Base-by-base conservation (phyloP, 345 rosid species). In the Populus pruinosa region DNA sequence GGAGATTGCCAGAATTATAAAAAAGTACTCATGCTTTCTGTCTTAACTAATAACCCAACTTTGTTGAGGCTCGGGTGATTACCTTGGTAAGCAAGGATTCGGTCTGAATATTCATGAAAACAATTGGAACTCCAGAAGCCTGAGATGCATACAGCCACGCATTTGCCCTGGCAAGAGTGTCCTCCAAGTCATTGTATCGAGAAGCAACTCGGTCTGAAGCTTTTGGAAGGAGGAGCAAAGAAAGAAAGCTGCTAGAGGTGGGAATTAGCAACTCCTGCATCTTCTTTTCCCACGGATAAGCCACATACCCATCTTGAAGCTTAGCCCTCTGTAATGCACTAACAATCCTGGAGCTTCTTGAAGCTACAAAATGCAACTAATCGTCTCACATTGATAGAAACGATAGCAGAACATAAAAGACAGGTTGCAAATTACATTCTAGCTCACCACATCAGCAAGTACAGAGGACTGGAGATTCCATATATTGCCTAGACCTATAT, bases 81-180 rank as follows among this genome's bases (percentile, higher is more conserved):
- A 95, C 99, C 99, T 96, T 96, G 6, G 99, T 96, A 13, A 96
- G 97, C 73, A 96, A 77, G 76, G 98, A 90, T 79, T 96, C 98
- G 0, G 93, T 96, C 87, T 96, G 99, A 80, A 96, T 90, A 78
- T 91, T 96, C 89, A 90, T 91, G 81, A 96, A 93, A 63, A 85
- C 91, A 68, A 93, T 79, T 0, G 98, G 99, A 47, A 93, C 94
- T 0, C 98, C 98, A 36, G 89, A 84, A 47, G 87, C 87, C 81
- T 92, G 97, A 72, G 98, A 92, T 5, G 96, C 91, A 49, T 84
- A 85, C 33, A 96, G 86, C 99, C 99, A 96, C 8, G 93, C 87
- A 76, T 93, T 89, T 16, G 98, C 99, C 56, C 98, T 88, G 50
- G 99, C 93, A 66, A 96, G 93, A n/a, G 99, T 96, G 83, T 96